Conservation (phyloP, 192 early-diverging fungal species). For the Backusella circina region DNA sequence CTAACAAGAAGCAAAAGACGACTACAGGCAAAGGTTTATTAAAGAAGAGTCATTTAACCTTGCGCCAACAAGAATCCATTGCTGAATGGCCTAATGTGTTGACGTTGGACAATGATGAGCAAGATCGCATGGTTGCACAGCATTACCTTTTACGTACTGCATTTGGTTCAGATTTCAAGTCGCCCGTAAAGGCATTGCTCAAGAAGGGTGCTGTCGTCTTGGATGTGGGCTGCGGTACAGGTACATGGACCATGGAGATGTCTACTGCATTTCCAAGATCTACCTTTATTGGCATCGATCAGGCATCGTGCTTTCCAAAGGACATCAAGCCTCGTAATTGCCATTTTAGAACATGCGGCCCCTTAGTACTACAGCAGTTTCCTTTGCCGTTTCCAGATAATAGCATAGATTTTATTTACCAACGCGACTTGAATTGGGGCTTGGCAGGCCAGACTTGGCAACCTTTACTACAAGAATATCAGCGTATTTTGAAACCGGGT, state of each 20-base stretch:
- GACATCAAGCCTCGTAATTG: conserved; percentile 32
- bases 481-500: conserved; percentile 51
- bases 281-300: conserved; percentile 34
- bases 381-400: conserved; percentile 32
- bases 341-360: conserved; percentile 23
- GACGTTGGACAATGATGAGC: conserved; percentile 19
- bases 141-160: conserved; percentile 38
- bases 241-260: conserved; percentile 39
- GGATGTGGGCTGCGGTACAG: conserved; percentile 26
- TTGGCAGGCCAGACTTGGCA: conserved; percentile 24
- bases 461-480: conserved; percentile 32
- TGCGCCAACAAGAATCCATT: neutral
- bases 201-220: conserved; percentile 26
- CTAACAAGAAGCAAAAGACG: neutral
- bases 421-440: conserved; percentile 30
- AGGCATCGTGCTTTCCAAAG: conserved; percentile 14
- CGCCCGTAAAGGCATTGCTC: conserved; percentile 9
- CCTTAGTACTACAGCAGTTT: conserved; percentile 11
- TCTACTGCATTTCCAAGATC: conserved; percentile 29
- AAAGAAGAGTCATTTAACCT: neutral
- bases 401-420: conserved; percentile 34
- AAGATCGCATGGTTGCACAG: conserved; percentile 40
- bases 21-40: neutral
- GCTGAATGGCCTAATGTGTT: conserved; percentile 11
- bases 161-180: conserved; percentile 27